A percentile compares a stretch with the other conserved stretches of the same genome.
phyloP scores from a whole-genome alignment of 202 grass and related monocot species.

The Setaria viridis region DNA sequence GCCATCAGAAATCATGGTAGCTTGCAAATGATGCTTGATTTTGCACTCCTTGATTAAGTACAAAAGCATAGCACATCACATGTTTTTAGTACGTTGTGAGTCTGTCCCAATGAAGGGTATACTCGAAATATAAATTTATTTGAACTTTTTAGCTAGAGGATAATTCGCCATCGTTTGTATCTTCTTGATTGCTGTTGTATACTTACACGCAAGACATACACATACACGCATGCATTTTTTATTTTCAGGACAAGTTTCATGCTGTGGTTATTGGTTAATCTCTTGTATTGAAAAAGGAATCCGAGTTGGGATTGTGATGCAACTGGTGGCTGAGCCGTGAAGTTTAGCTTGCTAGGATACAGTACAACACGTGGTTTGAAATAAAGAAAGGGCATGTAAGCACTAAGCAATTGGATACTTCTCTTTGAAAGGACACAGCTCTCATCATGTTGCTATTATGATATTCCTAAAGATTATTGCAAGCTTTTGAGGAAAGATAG shows the following conservation, averaged over 20 bases:
- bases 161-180: background rate
- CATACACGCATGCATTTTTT: too few relatives aligned
- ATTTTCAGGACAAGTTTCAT: constrained; percentile 8
- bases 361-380: constrained; percentile 1
- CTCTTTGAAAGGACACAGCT: constrained; percentile 12
- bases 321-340: background rate
- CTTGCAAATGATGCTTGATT: background rate
- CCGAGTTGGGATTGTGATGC: constrained; percentile 1
- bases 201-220: too few relatives aligned
- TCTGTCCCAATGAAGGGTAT: background rate
- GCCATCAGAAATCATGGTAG: background rate
- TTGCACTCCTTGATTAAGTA: constrained; percentile 9
- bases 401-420: constrained; percentile 11
- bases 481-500: constrained; percentile 28
- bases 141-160: background rate
- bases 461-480: constrained; percentile 2
- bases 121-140: background rate
- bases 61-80: too few relatives aligned
- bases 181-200: constrained; percentile 3
- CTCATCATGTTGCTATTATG: constrained; percentile 29
- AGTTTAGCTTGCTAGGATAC: constrained; percentile 11
- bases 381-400: constrained; percentile 6
- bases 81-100: background rate
- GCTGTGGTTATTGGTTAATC: background rate
- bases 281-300: background rate